phyloP scores from a whole-genome alignment of 1,284 basidiomycete genomes.

The Xerocomus nothofagi region DNA sequence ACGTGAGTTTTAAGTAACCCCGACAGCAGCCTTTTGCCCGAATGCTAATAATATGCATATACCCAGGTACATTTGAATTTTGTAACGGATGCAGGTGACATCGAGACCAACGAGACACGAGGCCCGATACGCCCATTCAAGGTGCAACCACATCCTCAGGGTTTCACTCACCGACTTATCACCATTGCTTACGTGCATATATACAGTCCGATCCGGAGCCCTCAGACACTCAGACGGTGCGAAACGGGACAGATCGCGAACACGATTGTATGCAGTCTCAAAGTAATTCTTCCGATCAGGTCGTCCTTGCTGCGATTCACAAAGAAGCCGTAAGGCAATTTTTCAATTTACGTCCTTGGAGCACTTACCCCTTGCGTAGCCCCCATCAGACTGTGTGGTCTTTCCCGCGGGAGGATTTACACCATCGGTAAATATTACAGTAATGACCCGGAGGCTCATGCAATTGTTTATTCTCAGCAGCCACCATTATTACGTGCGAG shows the following conservation, averaged over 20 bases:
- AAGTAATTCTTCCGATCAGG: not conserved
- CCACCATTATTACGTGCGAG: not conserved
- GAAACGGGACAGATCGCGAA: not conserved
- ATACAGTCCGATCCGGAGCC: constrained; percentile 11
- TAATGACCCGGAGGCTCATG: not conserved
- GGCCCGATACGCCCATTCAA: not conserved
- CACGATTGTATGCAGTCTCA: not conserved
- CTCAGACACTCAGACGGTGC: not conserved
- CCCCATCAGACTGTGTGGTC: not conserved
- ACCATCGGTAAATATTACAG: not conserved
- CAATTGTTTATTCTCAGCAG: not conserved
- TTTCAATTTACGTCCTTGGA: not conserved
- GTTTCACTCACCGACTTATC: not conserved
- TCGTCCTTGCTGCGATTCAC: not conserved
- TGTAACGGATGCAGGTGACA: not conserved
- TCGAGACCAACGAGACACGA: not conserved
- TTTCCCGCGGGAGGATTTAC: not conserved
- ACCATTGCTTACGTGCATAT: constrained; percentile 23
- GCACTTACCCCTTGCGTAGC: constrained; percentile 13
- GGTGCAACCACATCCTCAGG: constrained; percentile 7
- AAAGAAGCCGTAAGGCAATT: constrained; percentile 14
- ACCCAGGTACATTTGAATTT: constrained; percentile 10
- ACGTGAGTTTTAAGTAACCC: constrained; percentile 7
- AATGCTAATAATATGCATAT: constrained; percentile 10
- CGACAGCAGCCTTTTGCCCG: not conserved